Evolutionary conservation across 257 asterid genomes (phyloP).

Genomic region (Jacaranda copaia): DNA sequence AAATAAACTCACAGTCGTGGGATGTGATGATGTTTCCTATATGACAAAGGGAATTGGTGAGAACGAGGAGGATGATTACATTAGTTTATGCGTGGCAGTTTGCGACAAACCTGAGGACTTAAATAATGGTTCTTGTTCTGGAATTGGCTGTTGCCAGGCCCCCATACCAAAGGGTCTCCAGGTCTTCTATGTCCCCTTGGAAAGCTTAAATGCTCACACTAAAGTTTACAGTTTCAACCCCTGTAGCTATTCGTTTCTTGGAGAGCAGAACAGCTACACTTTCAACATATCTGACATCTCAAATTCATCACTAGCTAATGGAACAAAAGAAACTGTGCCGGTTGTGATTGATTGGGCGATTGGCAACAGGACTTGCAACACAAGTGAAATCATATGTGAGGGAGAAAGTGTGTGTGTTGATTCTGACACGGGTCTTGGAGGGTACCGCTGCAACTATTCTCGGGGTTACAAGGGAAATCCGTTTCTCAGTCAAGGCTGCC

Average conservation of each 20-base stretch:
- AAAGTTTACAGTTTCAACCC: conserved; percentile 35
- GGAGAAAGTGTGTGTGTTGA: no score
- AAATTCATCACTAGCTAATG: background rate
- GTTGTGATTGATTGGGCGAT: no score
- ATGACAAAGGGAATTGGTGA: background rate
- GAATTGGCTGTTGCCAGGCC: conserved; percentile 54
- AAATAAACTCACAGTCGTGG: conserved; percentile 44
- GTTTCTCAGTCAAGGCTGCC: conserved; percentile 44
- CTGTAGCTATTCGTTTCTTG: conserved; percentile 49
- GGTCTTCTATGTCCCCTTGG: background rate
- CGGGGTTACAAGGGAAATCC: no score
- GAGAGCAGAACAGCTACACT: background rate
- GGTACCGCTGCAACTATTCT: no score
- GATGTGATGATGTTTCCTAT: conserved; percentile 40
- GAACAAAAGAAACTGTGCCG: background rate
- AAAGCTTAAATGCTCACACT: background rate
- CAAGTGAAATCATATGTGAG: no score
- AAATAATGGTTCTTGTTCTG: conserved; percentile 43
- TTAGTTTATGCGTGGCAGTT: conserved; percentile 43
- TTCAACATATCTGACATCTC: conserved; percentile 27
- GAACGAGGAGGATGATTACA: background rate
- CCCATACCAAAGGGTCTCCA: conserved; percentile 48
- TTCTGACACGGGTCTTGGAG: no score
- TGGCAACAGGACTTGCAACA: no score
- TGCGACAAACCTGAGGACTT: conserved; percentile 43